Evolutionary conservation across 495 filamentous ascomycete species (phyloP).

Genomic region (Trichoderma reesei): DNA sequence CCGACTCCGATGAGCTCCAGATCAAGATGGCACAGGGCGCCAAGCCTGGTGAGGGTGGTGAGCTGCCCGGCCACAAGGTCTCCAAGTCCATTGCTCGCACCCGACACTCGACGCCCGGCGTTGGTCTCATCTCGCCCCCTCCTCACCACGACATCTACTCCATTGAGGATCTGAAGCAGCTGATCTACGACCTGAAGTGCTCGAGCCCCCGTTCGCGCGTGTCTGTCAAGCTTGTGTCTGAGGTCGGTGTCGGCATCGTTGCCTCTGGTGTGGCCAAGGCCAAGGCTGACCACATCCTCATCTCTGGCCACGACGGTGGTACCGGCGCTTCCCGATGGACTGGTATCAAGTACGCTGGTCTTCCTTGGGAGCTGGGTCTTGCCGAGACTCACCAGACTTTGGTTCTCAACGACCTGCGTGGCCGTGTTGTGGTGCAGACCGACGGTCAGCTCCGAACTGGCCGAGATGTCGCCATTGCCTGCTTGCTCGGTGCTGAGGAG

Average conservation of each 20-base stretch:
- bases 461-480: constrained; percentile 92
- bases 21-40: constrained; percentile 99
- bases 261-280: constrained; percentile 98
- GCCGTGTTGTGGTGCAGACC: constrained; percentile 94
- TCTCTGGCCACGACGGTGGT: constrained; percentile 96
- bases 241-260: constrained; percentile 97
- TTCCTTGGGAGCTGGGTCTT: constrained; percentile 96
- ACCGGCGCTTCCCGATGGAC: constrained; percentile 98
- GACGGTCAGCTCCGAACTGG: constrained; percentile 94
- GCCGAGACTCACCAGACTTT: constrained; percentile 98
- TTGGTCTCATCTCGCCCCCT: constrained; percentile 96
- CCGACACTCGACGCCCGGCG: constrained; percentile 95
- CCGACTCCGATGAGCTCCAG: constrained; percentile 95
- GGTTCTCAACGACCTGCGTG: constrained; percentile 95
- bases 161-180: constrained; percentile 96
- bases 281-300: constrained; percentile 95
- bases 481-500: constrained; percentile 92
- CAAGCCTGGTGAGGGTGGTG: constrained; percentile 97
- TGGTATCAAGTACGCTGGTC: constrained; percentile 98
- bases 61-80: constrained; percentile 96
- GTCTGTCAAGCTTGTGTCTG: constrained; percentile 98
- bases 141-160: constrained; percentile 99
- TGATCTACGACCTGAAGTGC: constrained; percentile 98
- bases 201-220: constrained; percentile 89
- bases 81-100: constrained; percentile 93